A percentile compares a stretch with the other conserved stretches of the same genome.
phyloP scores from a whole-genome alignment of 2,329 filamentous ascomycete genomes.

The Pezizomycotina sp. region DNA sequence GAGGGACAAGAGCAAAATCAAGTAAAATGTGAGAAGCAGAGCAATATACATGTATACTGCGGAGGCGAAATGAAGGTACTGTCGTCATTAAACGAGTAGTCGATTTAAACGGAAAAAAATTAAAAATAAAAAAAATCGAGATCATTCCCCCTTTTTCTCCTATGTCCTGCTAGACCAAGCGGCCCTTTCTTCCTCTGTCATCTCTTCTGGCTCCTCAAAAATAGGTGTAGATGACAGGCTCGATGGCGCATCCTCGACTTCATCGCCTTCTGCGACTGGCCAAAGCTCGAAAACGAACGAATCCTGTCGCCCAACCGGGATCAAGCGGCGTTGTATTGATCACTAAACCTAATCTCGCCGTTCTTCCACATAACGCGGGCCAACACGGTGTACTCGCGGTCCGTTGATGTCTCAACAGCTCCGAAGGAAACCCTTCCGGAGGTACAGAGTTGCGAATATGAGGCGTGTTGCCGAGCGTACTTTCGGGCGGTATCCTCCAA shows the following conservation, averaged over 20 bases:
- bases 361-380: conserved; percentile 25
- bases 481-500: conserved; percentile 16
- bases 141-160: no score
- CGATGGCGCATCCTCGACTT: conserved; percentile 11
- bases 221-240: no score
- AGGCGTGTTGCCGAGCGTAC: conserved; percentile 9
- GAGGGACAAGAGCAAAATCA: no score
- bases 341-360: conserved; percentile 24
- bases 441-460: conserved; percentile 16
- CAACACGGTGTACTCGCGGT: conserved; percentile 21
- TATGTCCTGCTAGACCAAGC: no score
- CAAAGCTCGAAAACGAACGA: conserved; percentile 25
- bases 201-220: no score
- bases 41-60: no score
- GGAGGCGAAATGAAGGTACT: no score
- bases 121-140: no score
- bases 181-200: no score
- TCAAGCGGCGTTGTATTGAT: conserved; percentile 24
- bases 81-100: no score
- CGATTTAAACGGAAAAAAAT: no score
- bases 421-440: conserved; percentile 14
- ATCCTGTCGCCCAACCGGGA: conserved; percentile 22
- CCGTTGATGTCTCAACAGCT: conserved; percentile 16
- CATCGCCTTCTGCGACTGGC: conserved; percentile 24
- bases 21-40: no score